A percentile compares a stretch with the other conserved stretches of the same genome.
These are phyloP conservation scores for Ormosia semicastrata DNA, from an alignment of 306 rosid species.

Conservation along the genomic window DNA sequence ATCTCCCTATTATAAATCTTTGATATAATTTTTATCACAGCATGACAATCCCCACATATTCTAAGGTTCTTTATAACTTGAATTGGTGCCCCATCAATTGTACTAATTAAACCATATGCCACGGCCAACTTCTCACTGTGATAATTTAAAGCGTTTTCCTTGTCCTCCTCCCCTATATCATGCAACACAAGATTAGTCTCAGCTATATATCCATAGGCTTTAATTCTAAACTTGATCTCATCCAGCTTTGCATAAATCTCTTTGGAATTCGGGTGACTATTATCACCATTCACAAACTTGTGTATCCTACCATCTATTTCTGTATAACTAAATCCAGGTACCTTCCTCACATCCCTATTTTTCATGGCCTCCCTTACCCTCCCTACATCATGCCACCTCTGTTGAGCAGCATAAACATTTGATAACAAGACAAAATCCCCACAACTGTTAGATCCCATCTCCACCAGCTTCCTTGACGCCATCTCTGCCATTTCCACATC, in stretches of 20 bases:
- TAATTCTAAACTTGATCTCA: conserved; percentile 69
- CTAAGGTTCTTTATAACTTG: conserved; percentile 89
- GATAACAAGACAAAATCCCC: conserved; percentile 91
- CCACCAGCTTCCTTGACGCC: conserved; percentile 63
- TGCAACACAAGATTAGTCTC: conserved; percentile 76
- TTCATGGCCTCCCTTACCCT: conserved; percentile 77
- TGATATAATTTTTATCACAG: conserved; percentile 66
- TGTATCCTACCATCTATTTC: conserved; percentile 65
- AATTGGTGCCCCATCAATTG: conserved; percentile 59
- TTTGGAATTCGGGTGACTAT: conserved; percentile 48
- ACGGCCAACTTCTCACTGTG: conserved; percentile 93
- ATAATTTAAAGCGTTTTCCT: conserved; percentile 72
- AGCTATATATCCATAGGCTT: conserved; percentile 59
- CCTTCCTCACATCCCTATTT: conserved; percentile 72
- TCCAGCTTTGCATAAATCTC: conserved; percentile 82
- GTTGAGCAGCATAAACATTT: conserved; percentile 72
- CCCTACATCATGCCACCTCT: conserved; percentile 86
- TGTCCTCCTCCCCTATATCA: conserved; percentile 94
- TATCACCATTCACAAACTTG: conserved; percentile 76
- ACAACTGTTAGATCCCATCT: conserved; percentile 79
- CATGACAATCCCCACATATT: conserved; percentile 84
- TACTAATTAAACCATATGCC: conserved; percentile 81
- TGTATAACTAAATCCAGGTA: conserved; percentile 78
- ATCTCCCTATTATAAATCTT: conserved; percentile 69
- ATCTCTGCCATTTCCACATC: conserved; percentile 81